Evolutionary conservation across 2,329 filamentous ascomycete genomes (phyloP), one percentile per base, ranked within the genome.

Genomic region (Chrysoporthe cubensis): DNA sequence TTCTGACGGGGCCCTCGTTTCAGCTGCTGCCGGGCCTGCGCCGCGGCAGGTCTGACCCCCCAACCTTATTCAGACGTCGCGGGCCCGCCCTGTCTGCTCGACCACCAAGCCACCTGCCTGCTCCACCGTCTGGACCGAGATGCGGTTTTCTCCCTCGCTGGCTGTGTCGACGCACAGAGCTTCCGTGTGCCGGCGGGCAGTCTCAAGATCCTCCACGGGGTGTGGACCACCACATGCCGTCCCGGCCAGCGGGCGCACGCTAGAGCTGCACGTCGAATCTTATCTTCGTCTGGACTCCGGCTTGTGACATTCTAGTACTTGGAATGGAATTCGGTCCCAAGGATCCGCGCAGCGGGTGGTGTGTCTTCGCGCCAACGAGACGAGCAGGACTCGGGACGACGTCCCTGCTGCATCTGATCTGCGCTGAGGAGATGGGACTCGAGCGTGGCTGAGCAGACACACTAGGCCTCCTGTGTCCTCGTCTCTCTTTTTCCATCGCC

Each of bases 1-100:
- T 21, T 52, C 65, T 66, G 65, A 66, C 52, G 65, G 65, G 26
- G 58, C 34, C 46, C 58, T 40, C 26, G 65, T 66, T 66, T 66
- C 65, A 66, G 50, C 57, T 57, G 16, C 3, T 66, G 21, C 26
- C 21, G 63, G 63, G 32, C 63, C 34, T n/a, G 58, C 50, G 34
- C 34, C 3, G 54, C n/a, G 54, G 26, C 50, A 13, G 52, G 46
- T 63, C 50, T 21, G 43, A 44, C 13, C 26, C 32, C 1, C 18
- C 3, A 57, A 40, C 54, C 59, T 66, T 66, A 63, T 63, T 66
- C 58, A 66, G 52, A 61, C 65, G 50, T 66, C 42, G 26, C n/a
- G 46, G 44, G 58, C 46, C 50, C 26, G n/a, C 16, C 46, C 54
- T 34, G 42, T 46, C n/a, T 60, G 48, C 58, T 56, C 32, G 3